Base-by-base conservation (phyloP, 257 asterid species). In the Nyctanthes arbortristis region DNA sequence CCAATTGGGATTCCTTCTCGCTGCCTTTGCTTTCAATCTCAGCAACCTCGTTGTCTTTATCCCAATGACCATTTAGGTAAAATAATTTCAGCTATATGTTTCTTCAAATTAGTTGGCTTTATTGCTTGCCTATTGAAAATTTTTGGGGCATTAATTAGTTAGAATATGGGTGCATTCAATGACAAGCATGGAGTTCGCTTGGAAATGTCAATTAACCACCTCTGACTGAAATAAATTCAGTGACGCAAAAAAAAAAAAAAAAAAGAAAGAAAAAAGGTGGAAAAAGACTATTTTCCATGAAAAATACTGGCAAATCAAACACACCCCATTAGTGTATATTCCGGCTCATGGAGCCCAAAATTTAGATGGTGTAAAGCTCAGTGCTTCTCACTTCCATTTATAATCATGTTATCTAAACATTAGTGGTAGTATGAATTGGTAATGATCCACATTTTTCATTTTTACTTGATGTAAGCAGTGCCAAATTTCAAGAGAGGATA, bases 61-160 rank as follows among this genome's bases (percentile, higher is more conserved):
- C 0, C 99, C 97, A 54, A 89, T 94, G 99, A 94, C 99, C 28
- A 83, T 94, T 34, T 90, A 89, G 99, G 99, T 93, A 62, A 64
- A 68, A 75, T 55, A 12, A 30, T 63, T 64, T 69, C 67, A 52
- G 16, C 22, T 34, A 33, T 45, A 61, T 45, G 43, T 32, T 22
- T 36, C 31, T 14, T 1, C 5, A 45, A 67, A 32, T 39, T 68
- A 70, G 13, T 67, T 33, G 28, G 7, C 12, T 45, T 35, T 49
- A 43, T 35, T 30, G 55, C 20, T 7, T 35, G 40, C 6, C 11
- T 35, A 35, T 35, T 35, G 13, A 39, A 39, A 39, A 12, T 4
- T 9, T 10, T 39, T 39, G 47, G 13, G 14, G 12, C 12, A 10
- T 39, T n/a, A n/a, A n/a, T n/a, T 39, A 39, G 47, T 39, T 39